Conservation (phyloP, 768 basidiomycete genomes). For the Xerocomellus dryophilus region DNA sequence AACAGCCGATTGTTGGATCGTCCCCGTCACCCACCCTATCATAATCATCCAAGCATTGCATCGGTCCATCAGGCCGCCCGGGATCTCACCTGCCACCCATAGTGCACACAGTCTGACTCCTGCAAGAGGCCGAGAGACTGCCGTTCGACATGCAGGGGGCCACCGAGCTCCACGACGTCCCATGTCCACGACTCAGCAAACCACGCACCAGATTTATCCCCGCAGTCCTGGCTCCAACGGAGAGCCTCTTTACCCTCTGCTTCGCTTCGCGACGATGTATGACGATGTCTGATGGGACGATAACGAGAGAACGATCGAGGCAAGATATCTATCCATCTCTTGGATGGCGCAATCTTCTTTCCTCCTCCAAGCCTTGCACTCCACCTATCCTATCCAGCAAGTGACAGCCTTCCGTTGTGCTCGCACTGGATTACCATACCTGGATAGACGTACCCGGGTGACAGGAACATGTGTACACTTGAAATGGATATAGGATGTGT, state of each 20-base stretch:
- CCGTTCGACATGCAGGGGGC: not conserved
- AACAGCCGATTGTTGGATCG: not conserved
- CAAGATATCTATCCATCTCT: not conserved
- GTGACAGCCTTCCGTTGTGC: conserved; percentile 3
- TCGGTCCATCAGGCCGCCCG: not conserved
- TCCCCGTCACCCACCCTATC: not conserved
- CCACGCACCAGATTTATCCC: not conserved
- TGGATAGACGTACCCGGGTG: not conserved
- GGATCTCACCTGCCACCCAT: not conserved
- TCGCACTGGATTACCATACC: conserved; percentile 12
- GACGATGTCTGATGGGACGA: not conserved
- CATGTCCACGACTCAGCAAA: not conserved
- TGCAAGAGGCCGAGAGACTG: not conserved
- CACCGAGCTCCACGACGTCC: not conserved
- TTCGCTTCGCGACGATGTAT: not conserved
- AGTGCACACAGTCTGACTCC: not conserved
- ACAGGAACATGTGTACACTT: not conserved
- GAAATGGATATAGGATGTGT: conserved; percentile 10
- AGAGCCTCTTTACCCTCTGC: not conserved
- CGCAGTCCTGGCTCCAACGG: not conserved
- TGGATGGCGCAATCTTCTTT: not conserved
- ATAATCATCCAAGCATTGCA: too few species aligned
- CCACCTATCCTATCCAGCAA: not conserved
- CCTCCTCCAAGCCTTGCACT: not conserved
- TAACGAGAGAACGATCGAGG: not conserved